Evolutionary conservation across 768 basidiomycete species (phyloP), one percentile per base, ranked within the genome.

Genomic region (Neoboletus magnificus): DNA sequence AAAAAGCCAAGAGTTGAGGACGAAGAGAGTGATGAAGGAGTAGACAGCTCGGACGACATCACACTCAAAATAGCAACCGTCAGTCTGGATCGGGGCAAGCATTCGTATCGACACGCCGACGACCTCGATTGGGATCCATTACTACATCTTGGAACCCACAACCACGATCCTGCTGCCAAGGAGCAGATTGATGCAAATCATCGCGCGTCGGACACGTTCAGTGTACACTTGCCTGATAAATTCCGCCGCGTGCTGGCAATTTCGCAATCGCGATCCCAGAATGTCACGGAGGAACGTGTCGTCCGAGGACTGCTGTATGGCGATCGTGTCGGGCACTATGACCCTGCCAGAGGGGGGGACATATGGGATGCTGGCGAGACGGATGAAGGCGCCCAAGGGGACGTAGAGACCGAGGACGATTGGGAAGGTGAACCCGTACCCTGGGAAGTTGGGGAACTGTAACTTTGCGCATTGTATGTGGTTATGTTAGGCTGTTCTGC

Each of bases 381-480:
- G 48, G 75, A 78, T 60, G 74, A 74, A 35, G 73, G 70, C 33
- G 67, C 68, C 23, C 63, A 62, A 22, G 66, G 59, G 40, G 81
- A 78, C 47, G 76, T 70, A 30, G 83, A 82, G 63, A 80, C 81
- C 41, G 85, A 86, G 59, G 74, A 73, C 45, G 74, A 74, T 59
- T 92, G 90, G 90, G 90, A 91, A 71, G 83, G 86, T 35, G 89
- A 91, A 69, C 85, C 86, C 36, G 79, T 91, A 35, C 86, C 89
- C 56, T 92, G 90, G 90, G 87, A 87, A 71, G 77, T 82, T 10
- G 90, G 83, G 50, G 90, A 90, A 63, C 63, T 92, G 70, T 91
- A 79, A 72, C 54, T 50, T 56, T 39, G 50, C 23, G 48, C 55
- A 44, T 55, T 57, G 63, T 71, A 69, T 70, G 73, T 72, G 67